Percentiles rank a stretch among this genome's conserved stretches.
Evolutionary conservation across 192 early-diverging fungal genomes (phyloP).

Genomic region (Coemansia sp.): DNA sequence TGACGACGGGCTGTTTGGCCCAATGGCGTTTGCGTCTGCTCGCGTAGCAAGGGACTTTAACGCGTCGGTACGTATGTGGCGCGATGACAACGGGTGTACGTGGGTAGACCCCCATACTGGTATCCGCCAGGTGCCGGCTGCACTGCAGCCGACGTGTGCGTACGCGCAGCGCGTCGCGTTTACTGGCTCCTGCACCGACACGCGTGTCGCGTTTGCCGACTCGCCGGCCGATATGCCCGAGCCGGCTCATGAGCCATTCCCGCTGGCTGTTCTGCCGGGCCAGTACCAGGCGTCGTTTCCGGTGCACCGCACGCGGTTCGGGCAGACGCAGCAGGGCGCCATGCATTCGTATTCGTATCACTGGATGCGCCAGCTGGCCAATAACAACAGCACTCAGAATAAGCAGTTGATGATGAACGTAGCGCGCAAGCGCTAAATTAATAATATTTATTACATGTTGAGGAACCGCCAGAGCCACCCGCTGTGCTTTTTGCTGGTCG

Average conservation of each 20-base stretch:
- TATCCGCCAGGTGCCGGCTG: slow-evolving; percentile 37
- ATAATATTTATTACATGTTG: background rate
- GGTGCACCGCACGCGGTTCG: slow-evolving; percentile 36
- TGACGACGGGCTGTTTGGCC: slow-evolving; percentile 19
- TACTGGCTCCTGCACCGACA: slow-evolving; percentile 12
- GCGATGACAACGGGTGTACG: slow-evolving; percentile 48
- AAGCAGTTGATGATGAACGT: background rate
- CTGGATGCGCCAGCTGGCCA: slow-evolving; percentile 32
- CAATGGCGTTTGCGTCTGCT: slow-evolving; percentile 40
- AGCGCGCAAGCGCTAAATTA: background rate
- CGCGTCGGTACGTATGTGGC: slow-evolving; percentile 40
- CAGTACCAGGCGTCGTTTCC: slow-evolving; percentile 47
- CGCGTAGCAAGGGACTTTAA: slow-evolving; percentile 44
- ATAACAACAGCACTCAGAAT: slow-evolving; percentile 2
- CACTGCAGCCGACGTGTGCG: slow-evolving; percentile 33
- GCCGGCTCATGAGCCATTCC: slow-evolving; percentile 14
- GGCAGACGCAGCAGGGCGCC: slow-evolving; percentile 29
- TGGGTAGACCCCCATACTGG: slow-evolving; percentile 52
- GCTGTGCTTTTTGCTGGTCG: background rate
- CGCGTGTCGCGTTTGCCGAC: slow-evolving; percentile 26
- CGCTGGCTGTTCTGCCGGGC: slow-evolving; percentile 45
- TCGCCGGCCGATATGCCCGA: background rate
- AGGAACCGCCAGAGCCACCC: slow-evolving; percentile 15
- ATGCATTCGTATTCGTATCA: slow-evolving; percentile 29
- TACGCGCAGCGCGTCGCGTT: slow-evolving; percentile 16